A percentile compares a stretch with the other conserved stretches of the same genome.
These are phyloP conservation scores for Nicotiana otophora DNA, from an alignment of 257 asterid species.

Conservation along the genomic window DNA sequence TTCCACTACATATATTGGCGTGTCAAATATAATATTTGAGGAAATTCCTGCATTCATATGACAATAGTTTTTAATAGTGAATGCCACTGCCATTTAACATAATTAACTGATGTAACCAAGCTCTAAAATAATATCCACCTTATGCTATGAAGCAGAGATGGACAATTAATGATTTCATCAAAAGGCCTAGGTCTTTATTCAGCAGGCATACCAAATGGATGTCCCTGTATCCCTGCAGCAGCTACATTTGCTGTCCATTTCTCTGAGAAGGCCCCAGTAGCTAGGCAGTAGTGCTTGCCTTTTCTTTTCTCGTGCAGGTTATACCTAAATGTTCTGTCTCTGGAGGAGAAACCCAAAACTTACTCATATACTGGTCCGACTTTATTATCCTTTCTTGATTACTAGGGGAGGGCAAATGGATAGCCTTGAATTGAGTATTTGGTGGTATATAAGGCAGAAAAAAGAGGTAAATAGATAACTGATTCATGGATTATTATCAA, in stretches of 20 bases:
- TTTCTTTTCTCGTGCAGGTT: not conserved
- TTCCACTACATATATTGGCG: not conserved
- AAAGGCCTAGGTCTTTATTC: no score
- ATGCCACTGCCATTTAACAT: not conserved
- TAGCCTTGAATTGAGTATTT: not conserved
- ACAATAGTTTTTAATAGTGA: not conserved
- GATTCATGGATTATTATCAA: not conserved
- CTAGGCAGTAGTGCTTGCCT: not conserved
- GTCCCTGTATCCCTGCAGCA: not conserved
- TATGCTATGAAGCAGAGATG: no score
- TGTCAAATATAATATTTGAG: not conserved
- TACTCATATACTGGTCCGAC: not conserved
- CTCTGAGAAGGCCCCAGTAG: not conserved
- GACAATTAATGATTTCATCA: no score
- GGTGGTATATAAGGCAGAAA: not conserved
- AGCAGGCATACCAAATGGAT: not conserved
- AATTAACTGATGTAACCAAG: not conserved
- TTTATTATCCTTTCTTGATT: not conserved
- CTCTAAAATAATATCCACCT: no score
- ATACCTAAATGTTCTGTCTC: not conserved
- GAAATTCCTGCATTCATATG: not conserved
- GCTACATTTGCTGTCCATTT: not conserved
- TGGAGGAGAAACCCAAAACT: not conserved
- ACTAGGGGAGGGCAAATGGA: not conserved
- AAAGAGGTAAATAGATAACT: not conserved